These are phyloP conservation scores for Anthostomella pinea DNA, from an alignment of 2,329 filamentous ascomycete genomes.

Conservation along the genomic window DNA sequence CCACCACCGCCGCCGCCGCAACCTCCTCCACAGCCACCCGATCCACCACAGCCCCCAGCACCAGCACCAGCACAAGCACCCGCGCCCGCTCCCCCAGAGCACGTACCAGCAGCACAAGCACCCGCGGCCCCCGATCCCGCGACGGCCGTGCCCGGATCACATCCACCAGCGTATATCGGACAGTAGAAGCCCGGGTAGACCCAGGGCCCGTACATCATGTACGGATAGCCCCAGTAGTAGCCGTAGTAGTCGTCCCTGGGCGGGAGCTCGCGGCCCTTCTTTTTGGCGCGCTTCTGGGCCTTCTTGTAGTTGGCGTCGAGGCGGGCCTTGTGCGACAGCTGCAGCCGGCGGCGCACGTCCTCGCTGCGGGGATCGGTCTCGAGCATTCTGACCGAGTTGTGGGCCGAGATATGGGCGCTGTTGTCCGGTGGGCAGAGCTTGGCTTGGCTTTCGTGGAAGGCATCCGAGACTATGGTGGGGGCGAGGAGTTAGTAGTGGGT, in stretches of 20 bases:
- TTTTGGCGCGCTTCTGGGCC: slow-evolving; percentile 47
- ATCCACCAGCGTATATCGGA: slow-evolving; percentile 18
- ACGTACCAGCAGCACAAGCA: slow-evolving; percentile 47
- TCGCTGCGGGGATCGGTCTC: slow-evolving; percentile 23
- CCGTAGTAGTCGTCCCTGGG: slow-evolving; percentile 46
- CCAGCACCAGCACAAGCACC: slow-evolving; percentile 40
- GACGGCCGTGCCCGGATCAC: slow-evolving; percentile 36
- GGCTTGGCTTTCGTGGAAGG: slow-evolving; percentile 45
- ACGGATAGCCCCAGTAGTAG: slow-evolving; percentile 52
- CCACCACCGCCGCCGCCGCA: no score
- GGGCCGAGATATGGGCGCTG: slow-evolving; percentile 69
- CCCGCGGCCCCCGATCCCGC: slow-evolving; percentile 38
- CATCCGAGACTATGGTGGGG: slow-evolving; percentile 34
- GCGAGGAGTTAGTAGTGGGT: background rate
- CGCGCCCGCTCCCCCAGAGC: slow-evolving; percentile 37
- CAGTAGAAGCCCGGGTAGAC: slow-evolving; percentile 38
- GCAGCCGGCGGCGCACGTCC: slow-evolving; percentile 37
- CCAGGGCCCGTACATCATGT: slow-evolving; percentile 44
- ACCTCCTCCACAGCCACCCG: slow-evolving; percentile 33
- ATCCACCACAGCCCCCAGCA: slow-evolving; percentile 31
- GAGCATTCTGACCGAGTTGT: slow-evolving; percentile 58
- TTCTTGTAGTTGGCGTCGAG: slow-evolving; percentile 57
- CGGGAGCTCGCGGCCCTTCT: slow-evolving; percentile 48
- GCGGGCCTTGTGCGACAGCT: slow-evolving; percentile 29
- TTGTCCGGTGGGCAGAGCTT: slow-evolving; percentile 52